Conservation (phyloP, 768 basidiomycete genomes). For the Chalciporus piperatus region DNA sequence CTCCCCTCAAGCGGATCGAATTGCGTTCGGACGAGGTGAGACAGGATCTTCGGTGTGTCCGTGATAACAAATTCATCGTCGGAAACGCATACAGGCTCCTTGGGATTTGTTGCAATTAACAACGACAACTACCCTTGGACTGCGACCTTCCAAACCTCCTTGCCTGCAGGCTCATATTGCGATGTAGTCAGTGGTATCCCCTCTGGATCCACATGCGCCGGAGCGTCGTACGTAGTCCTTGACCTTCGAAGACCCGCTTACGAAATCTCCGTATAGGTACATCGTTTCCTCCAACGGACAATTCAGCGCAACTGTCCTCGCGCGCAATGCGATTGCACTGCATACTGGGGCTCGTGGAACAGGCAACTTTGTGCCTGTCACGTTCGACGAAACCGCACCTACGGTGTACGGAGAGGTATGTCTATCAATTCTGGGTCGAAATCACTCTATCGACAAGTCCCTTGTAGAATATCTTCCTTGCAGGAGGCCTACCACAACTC, state of each 20-base stretch:
- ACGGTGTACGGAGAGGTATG: constrained; percentile 58
- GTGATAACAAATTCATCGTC: neutral
- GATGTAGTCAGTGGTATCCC: constrained; percentile 54
- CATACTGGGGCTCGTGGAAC: constrained; percentile 41
- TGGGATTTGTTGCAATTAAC: constrained; percentile 67
- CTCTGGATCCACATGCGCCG: constrained; percentile 42
- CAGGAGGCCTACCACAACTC: constrained; percentile 54
- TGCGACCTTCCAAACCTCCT: constrained; percentile 52
- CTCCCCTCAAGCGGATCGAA: constrained; percentile 53
- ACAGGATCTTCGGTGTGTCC: neutral
- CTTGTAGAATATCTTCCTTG: constrained; percentile 55
- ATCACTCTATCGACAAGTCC: neutral
- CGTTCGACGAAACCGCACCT: constrained; percentile 53
- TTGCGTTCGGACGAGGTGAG: constrained; percentile 65
- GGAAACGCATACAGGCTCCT: constrained; percentile 36
- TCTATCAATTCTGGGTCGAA: neutral
- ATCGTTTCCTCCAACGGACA: constrained; percentile 44
- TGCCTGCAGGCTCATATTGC: constrained; percentile 61
- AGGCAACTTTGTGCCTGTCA: constrained; percentile 36
- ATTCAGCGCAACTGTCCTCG: constrained; percentile 49
- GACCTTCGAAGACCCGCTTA: neutral
- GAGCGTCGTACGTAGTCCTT: constrained; percentile 40
- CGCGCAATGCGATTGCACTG: constrained; percentile 54
- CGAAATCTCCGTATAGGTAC: constrained; percentile 34
- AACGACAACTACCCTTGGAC: constrained; percentile 58